These are phyloP conservation scores for Boletus semigastroideus DNA, from an alignment of 1,284 basidiomycete species.

Conservation along the genomic window DNA sequence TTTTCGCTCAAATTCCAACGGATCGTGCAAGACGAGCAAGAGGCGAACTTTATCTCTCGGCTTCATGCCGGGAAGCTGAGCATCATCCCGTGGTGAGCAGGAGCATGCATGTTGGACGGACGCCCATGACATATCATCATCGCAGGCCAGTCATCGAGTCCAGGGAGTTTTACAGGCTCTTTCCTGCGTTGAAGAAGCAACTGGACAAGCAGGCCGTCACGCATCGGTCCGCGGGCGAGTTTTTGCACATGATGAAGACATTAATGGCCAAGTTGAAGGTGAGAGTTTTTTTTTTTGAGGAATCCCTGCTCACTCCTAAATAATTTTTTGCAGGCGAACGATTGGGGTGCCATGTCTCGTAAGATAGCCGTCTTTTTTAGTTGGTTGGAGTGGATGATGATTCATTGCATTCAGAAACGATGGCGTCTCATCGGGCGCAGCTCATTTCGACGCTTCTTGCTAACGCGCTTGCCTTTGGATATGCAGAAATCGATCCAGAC, in stretches of 20 bases:
- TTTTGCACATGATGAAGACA: slow-evolving; percentile 58
- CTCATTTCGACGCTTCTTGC: slow-evolving; percentile 42
- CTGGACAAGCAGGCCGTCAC: slow-evolving; percentile 50
- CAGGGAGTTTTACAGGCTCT: slow-evolving; percentile 55
- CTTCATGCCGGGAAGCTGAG: slow-evolving; percentile 53
- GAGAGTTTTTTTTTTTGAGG: background rate
- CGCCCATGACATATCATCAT: background rate
- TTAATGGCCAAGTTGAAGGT: slow-evolving; percentile 70
- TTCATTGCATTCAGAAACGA: slow-evolving; percentile 44
- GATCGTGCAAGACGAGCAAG: slow-evolving; percentile 60
- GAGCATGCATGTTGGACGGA: too few relatives aligned
- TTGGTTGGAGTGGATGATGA: background rate
- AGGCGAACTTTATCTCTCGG: slow-evolving; percentile 58
- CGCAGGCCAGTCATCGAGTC: slow-evolving; percentile 62
- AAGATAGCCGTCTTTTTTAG: slow-evolving; percentile 17
- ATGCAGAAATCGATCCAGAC: slow-evolving; percentile 45
- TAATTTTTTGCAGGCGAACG: slow-evolving; percentile 42
- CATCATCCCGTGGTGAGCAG: slow-evolving; percentile 53
- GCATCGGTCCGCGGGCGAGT: slow-evolving; percentile 51
- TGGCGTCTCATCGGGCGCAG: slow-evolving; percentile 54
- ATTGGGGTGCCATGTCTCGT: slow-evolving; percentile 65
- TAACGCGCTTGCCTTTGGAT: slow-evolving; percentile 47
- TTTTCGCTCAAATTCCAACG: slow-evolving; percentile 54
- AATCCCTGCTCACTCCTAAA: background rate
- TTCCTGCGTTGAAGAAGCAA: slow-evolving; percentile 44